These are phyloP conservation scores for Starmerella etchellsii DNA, from an alignment of 805 yeast species.

Conservation along the genomic window DNA sequence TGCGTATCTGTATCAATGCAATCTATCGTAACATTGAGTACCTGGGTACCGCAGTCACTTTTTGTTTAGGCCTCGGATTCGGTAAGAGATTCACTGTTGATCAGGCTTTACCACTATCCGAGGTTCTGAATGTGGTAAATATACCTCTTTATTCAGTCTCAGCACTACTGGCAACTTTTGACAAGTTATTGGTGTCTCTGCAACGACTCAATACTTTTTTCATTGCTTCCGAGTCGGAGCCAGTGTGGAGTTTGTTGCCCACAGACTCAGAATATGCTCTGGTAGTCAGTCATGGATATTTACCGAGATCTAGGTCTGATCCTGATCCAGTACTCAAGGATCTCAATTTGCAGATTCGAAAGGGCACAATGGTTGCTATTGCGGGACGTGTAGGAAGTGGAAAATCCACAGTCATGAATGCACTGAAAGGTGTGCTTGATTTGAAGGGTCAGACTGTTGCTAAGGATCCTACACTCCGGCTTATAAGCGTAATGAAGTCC, in stretches of 20 bases:
- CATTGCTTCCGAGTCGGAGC: slow-evolving; percentile 28
- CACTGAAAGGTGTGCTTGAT: slow-evolving; percentile 61
- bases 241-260: slow-evolving; percentile 33
- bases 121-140: slow-evolving; percentile 20
- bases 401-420: slow-evolving; percentile 68
- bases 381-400: slow-evolving; percentile 89
- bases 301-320: background rate
- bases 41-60: slow-evolving; percentile 29
- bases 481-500: slow-evolving; percentile 62
- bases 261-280: slow-evolving; percentile 29
- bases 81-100: slow-evolving; percentile 2
- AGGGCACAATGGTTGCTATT: slow-evolving; percentile 69
- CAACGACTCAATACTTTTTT: slow-evolving; percentile 12
- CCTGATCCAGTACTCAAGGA: slow-evolving; percentile 23
- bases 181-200: slow-evolving; percentile 27
- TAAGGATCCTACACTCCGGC: slow-evolving; percentile 35
- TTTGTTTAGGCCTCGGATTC: background rate
- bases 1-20: background rate
- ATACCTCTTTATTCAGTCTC: slow-evolving; percentile 27
- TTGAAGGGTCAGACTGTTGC: slow-evolving; percentile 53
- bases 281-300: background rate
- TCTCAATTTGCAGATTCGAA: slow-evolving; percentile 38
- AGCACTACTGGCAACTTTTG: slow-evolving; percentile 32
- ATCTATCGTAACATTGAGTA: background rate
- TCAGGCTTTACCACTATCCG: slow-evolving; percentile 2